These are phyloP conservation scores for Corrigiola litoralis DNA, from an alignment of 179 eudicot genomes.

Conservation along the genomic window DNA sequence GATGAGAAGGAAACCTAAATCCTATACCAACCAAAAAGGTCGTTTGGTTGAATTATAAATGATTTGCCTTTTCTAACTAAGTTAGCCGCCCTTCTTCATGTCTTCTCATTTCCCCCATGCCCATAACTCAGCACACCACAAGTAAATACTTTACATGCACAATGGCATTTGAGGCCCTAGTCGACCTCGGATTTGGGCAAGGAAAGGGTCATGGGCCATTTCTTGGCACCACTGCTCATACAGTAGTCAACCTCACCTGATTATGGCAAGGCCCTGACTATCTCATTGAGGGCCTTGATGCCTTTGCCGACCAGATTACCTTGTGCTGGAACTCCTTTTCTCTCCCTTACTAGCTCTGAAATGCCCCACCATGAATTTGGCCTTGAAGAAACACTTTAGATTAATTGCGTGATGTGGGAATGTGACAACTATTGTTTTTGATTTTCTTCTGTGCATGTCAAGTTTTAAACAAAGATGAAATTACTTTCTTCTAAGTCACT, in stretches of 20 bases:
- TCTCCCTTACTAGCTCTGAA: background rate
- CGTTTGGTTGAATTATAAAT: too few relatives aligned
- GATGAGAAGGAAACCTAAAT: too few relatives aligned
- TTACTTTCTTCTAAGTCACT: background rate
- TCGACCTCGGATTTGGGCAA: background rate
- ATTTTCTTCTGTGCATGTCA: background rate
- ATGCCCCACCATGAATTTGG: too few relatives aligned
- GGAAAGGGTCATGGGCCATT: background rate
- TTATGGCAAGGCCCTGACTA: background rate
- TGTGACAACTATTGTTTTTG: slow-evolving; percentile 1
- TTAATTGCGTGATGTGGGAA: background rate
- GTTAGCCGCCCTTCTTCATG: too few relatives aligned
- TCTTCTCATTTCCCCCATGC: too few relatives aligned
- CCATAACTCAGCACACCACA: background rate
- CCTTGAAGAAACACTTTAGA: too few relatives aligned
- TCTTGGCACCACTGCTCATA: background rate
- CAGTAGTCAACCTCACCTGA: background rate
- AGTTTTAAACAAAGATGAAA: background rate
- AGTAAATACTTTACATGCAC: background rate
- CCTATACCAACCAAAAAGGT: too few relatives aligned
- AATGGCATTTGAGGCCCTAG: background rate
- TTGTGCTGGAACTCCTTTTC: background rate
- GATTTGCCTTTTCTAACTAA: too few relatives aligned
- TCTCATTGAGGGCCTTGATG: background rate
- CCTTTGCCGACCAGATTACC: background rate